phyloP scores from a whole-genome alignment of 768 basidiomycete genomes.

The Lentinus tigrinus region DNA sequence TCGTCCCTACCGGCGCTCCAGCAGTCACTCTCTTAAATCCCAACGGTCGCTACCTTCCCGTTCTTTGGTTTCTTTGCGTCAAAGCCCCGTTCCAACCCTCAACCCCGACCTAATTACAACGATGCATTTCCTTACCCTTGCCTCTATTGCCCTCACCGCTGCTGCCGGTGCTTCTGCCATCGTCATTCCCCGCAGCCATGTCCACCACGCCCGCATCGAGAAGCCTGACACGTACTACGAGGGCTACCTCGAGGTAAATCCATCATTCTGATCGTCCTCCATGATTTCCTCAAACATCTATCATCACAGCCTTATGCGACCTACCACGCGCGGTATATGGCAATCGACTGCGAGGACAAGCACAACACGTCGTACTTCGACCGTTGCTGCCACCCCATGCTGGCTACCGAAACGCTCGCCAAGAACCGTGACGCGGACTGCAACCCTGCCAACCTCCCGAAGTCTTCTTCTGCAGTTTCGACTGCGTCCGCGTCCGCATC shows the following conservation, averaged over 20 bases:
- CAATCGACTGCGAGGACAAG: slow-evolving; percentile 45
- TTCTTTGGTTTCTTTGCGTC: slow-evolving; percentile 24
- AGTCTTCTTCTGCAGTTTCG: slow-evolving; percentile 15
- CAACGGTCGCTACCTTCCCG: slow-evolving; percentile 15
- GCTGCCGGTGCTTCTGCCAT: slow-evolving; percentile 34
- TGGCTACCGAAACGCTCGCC: slow-evolving; percentile 50
- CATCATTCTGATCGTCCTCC: not conserved
- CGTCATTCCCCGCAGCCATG: slow-evolving; percentile 36
- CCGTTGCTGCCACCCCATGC: slow-evolving; percentile 68
- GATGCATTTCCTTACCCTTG: slow-evolving; percentile 34
- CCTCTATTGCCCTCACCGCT: slow-evolving; percentile 47
- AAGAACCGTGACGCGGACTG: slow-evolving; percentile 52
- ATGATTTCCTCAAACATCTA: not conserved
- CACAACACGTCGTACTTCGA: slow-evolving; percentile 53
- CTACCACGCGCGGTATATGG: slow-evolving; percentile 65
- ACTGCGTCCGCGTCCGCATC: not conserved
- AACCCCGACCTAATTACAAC: slow-evolving; percentile 20
- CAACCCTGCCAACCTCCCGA: slow-evolving; percentile 40
- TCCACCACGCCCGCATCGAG: slow-evolving; percentile 35
- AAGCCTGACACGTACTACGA: slow-evolving; percentile 37
- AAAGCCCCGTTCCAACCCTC: slow-evolving; percentile 8
- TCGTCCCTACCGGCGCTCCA: slow-evolving; percentile 1
- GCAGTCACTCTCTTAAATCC: slow-evolving; percentile 26
- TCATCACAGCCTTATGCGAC: slow-evolving; percentile 42
- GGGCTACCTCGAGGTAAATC: slow-evolving; percentile 43